Evolutionary conservation across 768 basidiomycete genomes (phyloP), one percentile per base, ranked within the genome.

Genomic region (Russula earlei): DNA sequence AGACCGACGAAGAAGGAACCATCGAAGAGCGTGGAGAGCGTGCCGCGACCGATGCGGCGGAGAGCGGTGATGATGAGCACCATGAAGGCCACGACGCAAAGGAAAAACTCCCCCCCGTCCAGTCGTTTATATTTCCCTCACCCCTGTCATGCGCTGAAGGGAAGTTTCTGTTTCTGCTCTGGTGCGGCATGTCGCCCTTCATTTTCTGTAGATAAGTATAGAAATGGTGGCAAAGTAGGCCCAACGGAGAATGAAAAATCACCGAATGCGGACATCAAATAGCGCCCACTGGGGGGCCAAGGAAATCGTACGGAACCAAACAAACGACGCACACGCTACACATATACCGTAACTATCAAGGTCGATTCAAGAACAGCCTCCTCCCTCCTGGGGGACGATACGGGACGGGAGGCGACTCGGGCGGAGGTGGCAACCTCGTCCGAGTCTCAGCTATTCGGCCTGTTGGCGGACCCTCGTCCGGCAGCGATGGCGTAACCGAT

Each of bases 1-100:
- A 82, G 63, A 7, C 57, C 43, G 25, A 49, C 11, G 44, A 57
- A 55, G 33, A 62, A 61, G 29, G 4, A 3, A 8, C 14, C 38
- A 11, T 54, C 34, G 25, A 49, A 45, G 27, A 62, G 47, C 10
- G 2, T 24, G 17, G 52, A 51, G 17, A 43, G 12, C 0, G 9
- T 19, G 14, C 55, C 61, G 37, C 58, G 60, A 3, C 43, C 47
- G 31, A 59, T 54, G 44, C 60, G 60, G 34, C 57, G 57, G 37
- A 59, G 41, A 15, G 59, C 60, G 4, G 38, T 54, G 44, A 61
- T 5, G 49, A 61, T 25, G 44, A 55, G 22, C 4, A 19, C 51
- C 56, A 58, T 56, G 40, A 9, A 41, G n/a, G 3, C 29, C 42
- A 17, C 42, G 25, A 3, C 42, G 12, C 43, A 19, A n/a, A 9